These are phyloP conservation scores for Pleomassaria siparia DNA, from an alignment of 2,329 filamentous ascomycete genomes.

Conservation along the genomic window DNA sequence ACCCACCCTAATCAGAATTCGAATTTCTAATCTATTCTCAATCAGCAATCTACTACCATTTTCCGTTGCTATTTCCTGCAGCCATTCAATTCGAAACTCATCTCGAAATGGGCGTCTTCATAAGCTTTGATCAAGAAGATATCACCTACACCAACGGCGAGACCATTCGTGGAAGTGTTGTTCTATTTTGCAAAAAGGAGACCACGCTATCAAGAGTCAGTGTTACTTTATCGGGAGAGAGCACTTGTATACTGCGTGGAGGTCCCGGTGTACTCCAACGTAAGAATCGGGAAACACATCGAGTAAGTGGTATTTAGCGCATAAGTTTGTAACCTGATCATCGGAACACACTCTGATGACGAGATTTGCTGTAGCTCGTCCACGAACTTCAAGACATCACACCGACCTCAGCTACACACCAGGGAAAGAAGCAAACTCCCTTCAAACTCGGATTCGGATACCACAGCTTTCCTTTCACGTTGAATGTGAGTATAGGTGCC, in stretches of 20 bases:
- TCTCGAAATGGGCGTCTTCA: slow-evolving; percentile 11
- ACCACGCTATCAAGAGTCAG: slow-evolving; percentile 13
- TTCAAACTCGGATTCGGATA: slow-evolving; percentile 8
- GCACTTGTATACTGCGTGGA: slow-evolving; percentile 5
- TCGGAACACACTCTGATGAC: no score
- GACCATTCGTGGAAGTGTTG: slow-evolving; percentile 6
- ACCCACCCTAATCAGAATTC: no score
- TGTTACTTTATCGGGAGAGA: slow-evolving; percentile 10
- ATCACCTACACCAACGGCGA: slow-evolving; percentile 11
- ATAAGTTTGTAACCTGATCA: slow-evolving; percentile 4
- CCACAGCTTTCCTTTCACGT: slow-evolving; percentile 12
- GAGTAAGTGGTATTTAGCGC: not conserved
- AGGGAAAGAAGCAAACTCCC: not conserved
- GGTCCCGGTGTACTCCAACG: slow-evolving; percentile 10
- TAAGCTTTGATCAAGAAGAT: slow-evolving; percentile 6
- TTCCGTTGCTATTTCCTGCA: not conserved
- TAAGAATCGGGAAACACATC: not conserved
- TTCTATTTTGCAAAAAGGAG: slow-evolving; percentile 10
- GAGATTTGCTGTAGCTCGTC: slow-evolving; percentile 10
- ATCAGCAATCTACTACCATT: not conserved
- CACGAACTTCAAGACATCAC: slow-evolving; percentile 7
- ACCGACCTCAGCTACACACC: slow-evolving; percentile 1
- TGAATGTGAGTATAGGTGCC: slow-evolving; percentile 1
- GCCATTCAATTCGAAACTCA: slow-evolving; percentile 2
- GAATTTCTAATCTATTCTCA: not conserved